Conservation (phyloP, 805 yeast species). For the Wickerhamiella brachini region DNA sequence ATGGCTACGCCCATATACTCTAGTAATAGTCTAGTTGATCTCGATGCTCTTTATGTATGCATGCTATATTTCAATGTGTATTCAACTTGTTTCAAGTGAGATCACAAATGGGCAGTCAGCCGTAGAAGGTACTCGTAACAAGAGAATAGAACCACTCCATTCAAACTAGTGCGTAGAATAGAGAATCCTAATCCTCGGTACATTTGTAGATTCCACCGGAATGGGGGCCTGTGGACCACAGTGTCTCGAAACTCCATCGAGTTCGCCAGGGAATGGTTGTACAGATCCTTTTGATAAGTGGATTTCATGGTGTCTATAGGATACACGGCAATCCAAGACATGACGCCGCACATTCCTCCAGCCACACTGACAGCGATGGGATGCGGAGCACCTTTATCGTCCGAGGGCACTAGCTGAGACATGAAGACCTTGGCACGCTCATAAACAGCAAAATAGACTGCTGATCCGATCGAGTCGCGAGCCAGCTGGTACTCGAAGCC, state of each 20-base stretch:
- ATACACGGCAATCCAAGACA: slow-evolving; percentile 62
- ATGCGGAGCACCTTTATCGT: slow-evolving; percentile 20
- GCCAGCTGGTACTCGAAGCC: slow-evolving; percentile 56
- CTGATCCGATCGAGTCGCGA: slow-evolving; percentile 61
- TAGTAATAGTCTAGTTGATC: too few species aligned
- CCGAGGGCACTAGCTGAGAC: slow-evolving; percentile 15
- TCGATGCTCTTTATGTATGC: not conserved
- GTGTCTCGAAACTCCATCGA: slow-evolving; percentile 28
- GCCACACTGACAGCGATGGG: slow-evolving; percentile 44
- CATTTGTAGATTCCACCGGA: slow-evolving; percentile 31
- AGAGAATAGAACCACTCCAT: slow-evolving; percentile 64
- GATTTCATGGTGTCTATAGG: slow-evolving; percentile 76
- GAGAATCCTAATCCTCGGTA: slow-evolving; percentile 73
- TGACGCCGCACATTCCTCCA: slow-evolving; percentile 68
- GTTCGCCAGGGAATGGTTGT: slow-evolving; percentile 49
- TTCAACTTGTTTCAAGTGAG: too few species aligned
- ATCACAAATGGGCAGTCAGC: slow-evolving; percentile 4
- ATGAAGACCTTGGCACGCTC: slow-evolving; percentile 52
- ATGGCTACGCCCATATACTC: not conserved
- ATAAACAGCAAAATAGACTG: slow-evolving; percentile 59
- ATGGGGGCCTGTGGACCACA: slow-evolving; percentile 20
- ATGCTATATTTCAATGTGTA: not conserved
- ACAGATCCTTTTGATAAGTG: slow-evolving; percentile 58
- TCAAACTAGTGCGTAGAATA: slow-evolving; percentile 52
- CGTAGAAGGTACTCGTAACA: slow-evolving; percentile 53